Conservation (phyloP, 257 asterid species). For the Linaria vulgaris region DNA sequence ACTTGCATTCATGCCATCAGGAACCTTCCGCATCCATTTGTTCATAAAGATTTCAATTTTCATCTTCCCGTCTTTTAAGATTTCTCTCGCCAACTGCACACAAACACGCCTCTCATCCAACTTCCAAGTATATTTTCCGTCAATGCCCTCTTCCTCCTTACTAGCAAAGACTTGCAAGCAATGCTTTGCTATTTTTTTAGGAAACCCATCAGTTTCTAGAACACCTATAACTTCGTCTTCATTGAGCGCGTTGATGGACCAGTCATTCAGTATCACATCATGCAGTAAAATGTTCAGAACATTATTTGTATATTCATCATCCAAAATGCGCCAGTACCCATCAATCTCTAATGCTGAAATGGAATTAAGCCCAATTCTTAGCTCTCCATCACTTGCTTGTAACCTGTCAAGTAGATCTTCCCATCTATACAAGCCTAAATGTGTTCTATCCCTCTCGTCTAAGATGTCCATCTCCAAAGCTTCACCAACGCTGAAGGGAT, state of each 20-base stretch:
- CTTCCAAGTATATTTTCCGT: slow-evolving; percentile 50
- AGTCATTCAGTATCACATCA: slow-evolving; percentile 54
- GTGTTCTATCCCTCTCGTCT: slow-evolving; percentile 33
- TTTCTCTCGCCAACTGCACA: slow-evolving; percentile 68
- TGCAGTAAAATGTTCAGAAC: slow-evolving; percentile 74
- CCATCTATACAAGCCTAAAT: slow-evolving; percentile 65
- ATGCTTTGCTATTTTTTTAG: slow-evolving; percentile 57
- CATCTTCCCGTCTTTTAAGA: slow-evolving; percentile 65
- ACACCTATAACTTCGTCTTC: slow-evolving; percentile 67
- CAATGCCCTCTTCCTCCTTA: slow-evolving; percentile 44
- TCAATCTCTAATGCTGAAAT: slow-evolving; percentile 69
- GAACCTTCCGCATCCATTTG: slow-evolving; percentile 67
- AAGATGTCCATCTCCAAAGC: slow-evolving; percentile 52
- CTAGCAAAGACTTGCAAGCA: slow-evolving; percentile 61
- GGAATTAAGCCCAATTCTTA: slow-evolving; percentile 57
- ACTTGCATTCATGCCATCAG: slow-evolving; percentile 56
- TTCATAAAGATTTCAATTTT: slow-evolving; percentile 67
- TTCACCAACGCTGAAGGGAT: slow-evolving; percentile 60
- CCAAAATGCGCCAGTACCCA: slow-evolving; percentile 84
- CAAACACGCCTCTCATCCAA: slow-evolving; percentile 70
- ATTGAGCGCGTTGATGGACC: slow-evolving; percentile 57
- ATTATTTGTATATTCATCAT: slow-evolving; percentile 53
- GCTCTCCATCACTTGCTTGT: slow-evolving; percentile 85
- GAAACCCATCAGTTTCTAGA: slow-evolving; percentile 71
- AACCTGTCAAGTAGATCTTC: slow-evolving; percentile 63